phyloP scores from a whole-genome alignment of 1,284 basidiomycete species.

The Sanguinoderma infundibulare region DNA sequence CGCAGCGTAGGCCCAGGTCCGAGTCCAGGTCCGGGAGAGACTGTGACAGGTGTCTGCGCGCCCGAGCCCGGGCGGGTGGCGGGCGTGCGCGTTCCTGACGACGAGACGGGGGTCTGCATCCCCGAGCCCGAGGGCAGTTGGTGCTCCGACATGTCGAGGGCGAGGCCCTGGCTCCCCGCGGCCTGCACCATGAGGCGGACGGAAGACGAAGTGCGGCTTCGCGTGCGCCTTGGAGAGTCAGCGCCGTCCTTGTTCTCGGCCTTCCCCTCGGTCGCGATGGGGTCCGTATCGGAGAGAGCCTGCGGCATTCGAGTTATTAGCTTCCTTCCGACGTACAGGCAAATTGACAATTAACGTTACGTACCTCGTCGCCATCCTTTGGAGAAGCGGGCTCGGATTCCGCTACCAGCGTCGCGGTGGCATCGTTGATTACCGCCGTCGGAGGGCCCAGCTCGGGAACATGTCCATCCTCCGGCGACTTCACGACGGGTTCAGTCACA shows the following conservation, averaged over 20 bases:
- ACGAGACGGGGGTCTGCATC: background rate
- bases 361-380: background rate
- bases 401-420: slow-evolving; percentile 4
- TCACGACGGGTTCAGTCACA: background rate
- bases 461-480: background rate
- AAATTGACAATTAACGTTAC: background rate
- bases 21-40: too few species aligned
- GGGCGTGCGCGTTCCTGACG: background rate
- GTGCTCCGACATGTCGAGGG: too few species aligned
- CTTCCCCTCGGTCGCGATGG: slow-evolving; percentile 1
- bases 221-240: background rate
- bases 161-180: too few species aligned
- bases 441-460: slow-evolving; percentile 18
- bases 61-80: background rate
- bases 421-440: slow-evolving; percentile 22
- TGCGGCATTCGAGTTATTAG: too few species aligned
- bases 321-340: too few species aligned
- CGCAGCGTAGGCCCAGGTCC: background rate
- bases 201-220: background rate
- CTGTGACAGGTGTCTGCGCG: slow-evolving; percentile 10
- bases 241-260: background rate
- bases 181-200: too few species aligned
- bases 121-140: too few species aligned
- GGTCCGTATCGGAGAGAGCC: background rate
- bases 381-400: too few species aligned